Evolutionary conservation across 371 early-diverging fungal species (phyloP).

Genomic region (Lichtheimia ramosa): DNA sequence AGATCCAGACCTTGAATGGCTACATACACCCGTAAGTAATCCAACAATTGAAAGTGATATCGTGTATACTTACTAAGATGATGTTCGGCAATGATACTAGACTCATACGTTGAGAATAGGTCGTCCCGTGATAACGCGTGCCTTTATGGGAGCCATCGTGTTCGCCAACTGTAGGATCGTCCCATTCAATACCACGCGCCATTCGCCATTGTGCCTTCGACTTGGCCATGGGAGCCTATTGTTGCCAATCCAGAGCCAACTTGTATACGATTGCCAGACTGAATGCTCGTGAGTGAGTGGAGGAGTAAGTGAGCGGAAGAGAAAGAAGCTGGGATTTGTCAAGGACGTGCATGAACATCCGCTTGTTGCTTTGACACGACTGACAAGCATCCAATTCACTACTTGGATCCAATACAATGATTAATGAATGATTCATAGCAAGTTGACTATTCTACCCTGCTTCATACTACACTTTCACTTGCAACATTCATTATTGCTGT

Average conservation of each 20-base stretch:
- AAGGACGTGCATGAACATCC: too few relatives aligned
- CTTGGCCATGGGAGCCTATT: constrained; percentile 66
- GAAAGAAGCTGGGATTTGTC: too few relatives aligned
- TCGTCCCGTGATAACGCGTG: constrained; percentile 33
- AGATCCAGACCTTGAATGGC: constrained; percentile 73
- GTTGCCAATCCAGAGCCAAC: constrained; percentile 55
- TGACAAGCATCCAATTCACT: too few relatives aligned
- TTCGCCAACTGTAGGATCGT: constrained; percentile 75
- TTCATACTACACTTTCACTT: too few relatives aligned
- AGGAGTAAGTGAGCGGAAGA: too few relatives aligned
- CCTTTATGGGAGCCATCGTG: constrained; percentile 75
- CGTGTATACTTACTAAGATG: constrained; percentile 18
- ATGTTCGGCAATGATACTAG: constrained; percentile 19
- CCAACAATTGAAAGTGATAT: background rate
- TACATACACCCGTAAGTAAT: constrained; percentile 2
- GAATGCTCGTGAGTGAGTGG: background rate
- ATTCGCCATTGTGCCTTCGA: constrained; percentile 63
- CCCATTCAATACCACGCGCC: constrained; percentile 96
- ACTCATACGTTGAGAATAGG: constrained; percentile 46
- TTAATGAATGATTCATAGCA: too few relatives aligned
- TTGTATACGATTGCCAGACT: constrained; percentile 41
- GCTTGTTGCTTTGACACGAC: too few relatives aligned
- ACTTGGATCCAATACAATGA: too few relatives aligned
- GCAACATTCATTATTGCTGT: too few relatives aligned
- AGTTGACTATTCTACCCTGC: too few relatives aligned